A percentile compares a stretch with the other conserved stretches of the same genome.
phyloP scores from a whole-genome alignment of 441 rosid genomes.

The Codiaeum variegatum region DNA sequence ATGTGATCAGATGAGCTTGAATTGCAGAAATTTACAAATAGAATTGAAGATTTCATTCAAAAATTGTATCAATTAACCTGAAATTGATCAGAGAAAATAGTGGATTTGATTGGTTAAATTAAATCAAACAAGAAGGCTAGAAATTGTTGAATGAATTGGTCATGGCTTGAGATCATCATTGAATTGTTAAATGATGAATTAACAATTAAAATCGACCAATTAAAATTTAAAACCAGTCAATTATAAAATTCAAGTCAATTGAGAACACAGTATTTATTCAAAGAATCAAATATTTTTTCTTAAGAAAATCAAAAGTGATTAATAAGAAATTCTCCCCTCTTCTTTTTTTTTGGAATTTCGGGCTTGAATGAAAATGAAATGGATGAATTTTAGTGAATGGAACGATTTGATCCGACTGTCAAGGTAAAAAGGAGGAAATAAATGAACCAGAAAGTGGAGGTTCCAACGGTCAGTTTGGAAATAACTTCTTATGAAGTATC shows the following conservation, averaged over 20 bases:
- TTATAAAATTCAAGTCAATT: not conserved
- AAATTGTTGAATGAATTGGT: not conserved
- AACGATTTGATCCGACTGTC: constrained; percentile 38
- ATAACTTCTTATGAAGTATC: not conserved
- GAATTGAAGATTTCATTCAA: not conserved
- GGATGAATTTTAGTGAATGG: constrained; percentile 2
- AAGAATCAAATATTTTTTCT: not conserved
- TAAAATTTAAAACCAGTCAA: not conserved
- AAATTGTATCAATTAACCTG: not conserved
- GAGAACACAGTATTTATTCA: not conserved
- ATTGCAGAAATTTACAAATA: not conserved
- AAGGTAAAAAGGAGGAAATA: constrained; percentile 35
- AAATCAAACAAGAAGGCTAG: not conserved
- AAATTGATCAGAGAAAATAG: not conserved
- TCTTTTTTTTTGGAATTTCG: too few relatives aligned
- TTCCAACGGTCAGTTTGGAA: constrained; percentile 35
- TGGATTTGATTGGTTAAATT: not conserved
- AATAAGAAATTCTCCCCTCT: not conserved
- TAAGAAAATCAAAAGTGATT: not conserved
- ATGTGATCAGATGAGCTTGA: not conserved
- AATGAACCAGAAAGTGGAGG: constrained; percentile 18
- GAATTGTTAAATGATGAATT: not conserved
- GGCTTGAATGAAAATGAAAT: not conserved
- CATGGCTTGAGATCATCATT: not conserved
- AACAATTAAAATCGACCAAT: not conserved